Base-by-base conservation (phyloP, 352 stramenopile species). In the Pythium insidiosum region DNA sequence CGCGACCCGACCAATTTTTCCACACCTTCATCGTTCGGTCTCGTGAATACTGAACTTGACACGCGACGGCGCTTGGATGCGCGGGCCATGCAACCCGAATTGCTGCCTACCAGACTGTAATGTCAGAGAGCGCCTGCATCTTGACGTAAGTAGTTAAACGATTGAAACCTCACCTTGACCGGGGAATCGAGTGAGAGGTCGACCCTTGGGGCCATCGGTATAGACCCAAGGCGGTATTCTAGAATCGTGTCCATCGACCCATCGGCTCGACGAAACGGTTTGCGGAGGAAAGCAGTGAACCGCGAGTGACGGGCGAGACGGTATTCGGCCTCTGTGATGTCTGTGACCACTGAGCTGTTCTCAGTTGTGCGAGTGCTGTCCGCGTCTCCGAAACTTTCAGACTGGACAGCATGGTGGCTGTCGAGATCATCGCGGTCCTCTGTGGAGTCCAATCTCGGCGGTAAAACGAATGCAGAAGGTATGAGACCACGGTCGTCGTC, bases 1-100 rank as follows among this genome's bases (percentile, higher is more conserved):
- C 58, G 19, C 69, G 61, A 0, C 72, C 76, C 0, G 67, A 63
- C 76, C 76, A 89, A 44, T 65, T 89, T 43, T 84, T 85, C 76
- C 76, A 89, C 23, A 89, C 76, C 38, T 75, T 81, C 64, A 89
- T 74, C 3, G 76, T 68, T 33, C 76, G 76, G 44, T 89, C 76
- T 3, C 76, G 71, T 34, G 76, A 66, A 31, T 77, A 89, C 43
- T 89, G 76, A 18, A 89, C 35, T 21, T 89, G 76, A 30, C 70
- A 82, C 18, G 67, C 58, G 9, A 83, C 19, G 0, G 73, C 73
- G 15, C 68, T 78, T 1, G 69, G 57, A 43, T 84, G 67, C 1
- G 66, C 60, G 13, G 58, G 49, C 76, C 76, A 89, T 19, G 55
- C 62, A 19, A 84, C 68, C n/a, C 61, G 59, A 26, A 89, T 61